Evolutionary conservation across 1,284 basidiomycete genomes (phyloP), one percentile per base, ranked within the genome.

Genomic region (Ceratorhiza oryzae-sativae): DNA sequence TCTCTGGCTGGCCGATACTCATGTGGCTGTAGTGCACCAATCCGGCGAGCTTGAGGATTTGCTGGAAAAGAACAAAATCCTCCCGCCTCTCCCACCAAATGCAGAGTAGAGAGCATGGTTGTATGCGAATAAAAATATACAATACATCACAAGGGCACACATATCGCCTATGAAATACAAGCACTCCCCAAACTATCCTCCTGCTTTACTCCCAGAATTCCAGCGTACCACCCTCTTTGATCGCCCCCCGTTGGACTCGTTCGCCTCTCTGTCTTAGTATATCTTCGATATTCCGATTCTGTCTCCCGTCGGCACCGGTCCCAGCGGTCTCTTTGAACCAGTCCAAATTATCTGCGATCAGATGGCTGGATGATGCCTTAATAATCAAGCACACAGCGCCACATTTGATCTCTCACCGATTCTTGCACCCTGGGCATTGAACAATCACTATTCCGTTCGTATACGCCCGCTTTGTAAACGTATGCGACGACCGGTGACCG

Each of bases 1-100:
- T 58, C 59, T 30, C 49, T 73, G n/a, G 41, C 51, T 48, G 25
- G 61, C 42, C 10, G 32, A 30, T 20, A 56, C 56, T 74, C n/a
- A 70, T 27, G 20, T 25, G 18, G 10, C 25, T 60, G 39, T 76
- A 94, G 93, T 98, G 97, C 97, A 98, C 81, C 94, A 97, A 83
- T 92, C 90, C 4, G 97, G 97, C 71, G 95, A 98, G 81, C 85
- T 99, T 20, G 95, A 97, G 79, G 85, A 87, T 42, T 84, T 98
- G 20, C 84, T 98, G 20, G 86, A 88, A 77, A 88, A 92, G 79
- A 86, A 90, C 75, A 83, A 87, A 18, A 81, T 97, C 72, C 86
- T 94, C 72, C 86, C 86, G 12, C 79, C 81, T 60, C 75, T 81
- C 59, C 78, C 81, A 0, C 78, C 77, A 18, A 76, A 77, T 30